Evolutionary conservation across 2,329 filamentous ascomycete genomes (phyloP), one percentile per base, ranked within the genome.

Genomic region (Sporothrix dimorphospora): DNA sequence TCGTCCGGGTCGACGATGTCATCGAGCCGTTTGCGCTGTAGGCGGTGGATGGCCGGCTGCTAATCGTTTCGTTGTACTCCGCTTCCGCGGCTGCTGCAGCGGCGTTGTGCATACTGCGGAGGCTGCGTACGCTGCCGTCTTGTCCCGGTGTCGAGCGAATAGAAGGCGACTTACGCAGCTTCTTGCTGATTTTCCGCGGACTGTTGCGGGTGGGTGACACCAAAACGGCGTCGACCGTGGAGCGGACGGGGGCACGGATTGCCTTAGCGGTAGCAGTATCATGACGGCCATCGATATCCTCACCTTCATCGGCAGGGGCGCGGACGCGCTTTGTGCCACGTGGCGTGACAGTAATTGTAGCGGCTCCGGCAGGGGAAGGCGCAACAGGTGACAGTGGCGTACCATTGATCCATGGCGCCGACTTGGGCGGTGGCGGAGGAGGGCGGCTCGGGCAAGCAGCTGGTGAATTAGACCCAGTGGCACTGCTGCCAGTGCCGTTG

Each of bases 321-420:
- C 81, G 80, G 30, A 79, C 80, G 51, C 87, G 85, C 79, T 88
- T 88, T 68, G 83, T 87, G 66, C 87, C 86, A 42, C 73, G 71
- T 1, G 59, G 53, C 16, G 70, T 70, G 21, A 34, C 45, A 5
- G 63, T 67, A 3, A 51, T 9, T 1, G 71, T 45, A 24, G 49
- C 47, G 2, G 51, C 45, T 16, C 38, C 47, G 5, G 71, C 51
- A 3, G 65, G 69, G 1, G 66, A 70, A 2, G 65, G 70, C 9
- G 70, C 72, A 5, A 72, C 59, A 24, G 72, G 69, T n/a, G 72
- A 71, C 72, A 73, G 27, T 4, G 61, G 69, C 2, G 72, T 69
- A 24, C 67, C 57, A 2, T 27, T 65, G 11, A 27, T 51, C 12
- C 45, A 30, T 8, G 53, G 42, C 8, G 51, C n/a, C 38, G 72